Conservation (phyloP, 2,329 filamentous ascomycete species). For the Cladosporium oxysporum region DNA sequence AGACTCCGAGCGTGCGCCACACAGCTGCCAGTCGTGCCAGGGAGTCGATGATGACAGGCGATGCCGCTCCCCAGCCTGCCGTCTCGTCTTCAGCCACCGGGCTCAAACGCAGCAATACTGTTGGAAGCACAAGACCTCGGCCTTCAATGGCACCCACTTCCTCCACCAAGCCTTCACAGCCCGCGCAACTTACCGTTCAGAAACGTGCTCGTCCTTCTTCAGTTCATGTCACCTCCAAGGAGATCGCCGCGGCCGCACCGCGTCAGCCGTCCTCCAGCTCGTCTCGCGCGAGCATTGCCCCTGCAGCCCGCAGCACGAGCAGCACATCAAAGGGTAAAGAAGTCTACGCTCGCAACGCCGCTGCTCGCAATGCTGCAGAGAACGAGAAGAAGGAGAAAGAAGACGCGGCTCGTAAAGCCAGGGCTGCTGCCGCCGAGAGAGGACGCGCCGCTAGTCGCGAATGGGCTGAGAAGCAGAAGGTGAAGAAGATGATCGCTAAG, state of each 20-base stretch:
- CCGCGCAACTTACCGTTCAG: slow-evolving; percentile 15
- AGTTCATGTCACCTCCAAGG: slow-evolving; percentile 18
- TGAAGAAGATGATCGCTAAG: slow-evolving; percentile 32
- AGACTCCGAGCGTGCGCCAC: slow-evolving; percentile 42
- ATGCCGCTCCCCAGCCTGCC: not conserved
- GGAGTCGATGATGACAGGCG: slow-evolving; percentile 39
- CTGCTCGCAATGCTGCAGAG: slow-evolving; percentile 45
- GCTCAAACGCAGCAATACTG: slow-evolving; percentile 30
- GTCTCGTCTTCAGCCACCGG: not conserved
- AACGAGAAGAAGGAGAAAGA: slow-evolving; percentile 48
- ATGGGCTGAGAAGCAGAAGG: slow-evolving; percentile 52
- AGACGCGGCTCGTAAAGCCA: slow-evolving; percentile 49
- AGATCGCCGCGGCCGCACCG: not conserved
- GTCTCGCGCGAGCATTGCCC: slow-evolving; percentile 22
- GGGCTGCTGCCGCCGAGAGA: slow-evolving; percentile 49
- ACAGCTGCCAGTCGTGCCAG: slow-evolving; percentile 50
- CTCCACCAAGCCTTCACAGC: slow-evolving; percentile 17
- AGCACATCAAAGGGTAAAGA: slow-evolving; percentile 44
- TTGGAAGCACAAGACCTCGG: slow-evolving; percentile 24
- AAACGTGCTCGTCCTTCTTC: slow-evolving; percentile 21
- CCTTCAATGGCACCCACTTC: slow-evolving; percentile 10
- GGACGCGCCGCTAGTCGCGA: slow-evolving; percentile 47
- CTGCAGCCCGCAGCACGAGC: slow-evolving; percentile 31
- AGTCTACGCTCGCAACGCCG: slow-evolving; percentile 48
- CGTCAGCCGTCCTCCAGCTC: slow-evolving; percentile 20